phyloP scores from a whole-genome alignment of 2,329 filamentous ascomycete species.

The Pseudocercospora cruenta region DNA sequence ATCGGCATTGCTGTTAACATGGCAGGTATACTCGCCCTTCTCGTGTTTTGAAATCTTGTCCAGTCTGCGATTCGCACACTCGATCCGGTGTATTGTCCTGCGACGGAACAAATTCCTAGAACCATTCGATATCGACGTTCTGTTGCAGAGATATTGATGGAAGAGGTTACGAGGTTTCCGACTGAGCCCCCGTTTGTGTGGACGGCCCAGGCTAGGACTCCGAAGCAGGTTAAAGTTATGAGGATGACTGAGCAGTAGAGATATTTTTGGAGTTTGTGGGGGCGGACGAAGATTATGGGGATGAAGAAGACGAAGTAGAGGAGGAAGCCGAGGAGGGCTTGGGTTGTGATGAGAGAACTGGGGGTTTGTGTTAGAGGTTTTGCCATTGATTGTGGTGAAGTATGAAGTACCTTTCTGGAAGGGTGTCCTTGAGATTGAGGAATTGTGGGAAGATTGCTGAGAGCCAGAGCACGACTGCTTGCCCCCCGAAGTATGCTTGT shows the following conservation, averaged over 20 bases:
- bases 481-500: constrained; percentile 32
- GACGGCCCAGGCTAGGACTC: constrained; percentile 9
- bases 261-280: constrained; percentile 8
- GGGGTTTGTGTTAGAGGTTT: neutral
- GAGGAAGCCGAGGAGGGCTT: constrained; percentile 11
- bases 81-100: constrained; percentile 4
- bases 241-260: constrained; percentile 1
- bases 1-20: constrained; percentile 6
- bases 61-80: constrained; percentile 8
- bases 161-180: neutral
- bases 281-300: constrained; percentile 12
- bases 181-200: constrained; percentile 4
- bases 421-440: constrained; percentile 29
- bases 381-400: neutral
- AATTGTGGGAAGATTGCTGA: constrained; percentile 28
- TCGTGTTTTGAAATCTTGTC: constrained; percentile 7
- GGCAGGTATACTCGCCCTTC: neutral
- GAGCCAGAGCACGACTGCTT: constrained; percentile 27
- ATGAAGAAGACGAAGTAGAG: constrained; percentile 9
- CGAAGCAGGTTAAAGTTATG: constrained; percentile 3
- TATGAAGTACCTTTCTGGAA: constrained; percentile 13
- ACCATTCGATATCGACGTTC: neutral
- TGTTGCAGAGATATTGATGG: neutral
- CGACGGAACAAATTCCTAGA: constrained; percentile 5
- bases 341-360: constrained; percentile 17